Evolutionary conservation across 352 stramenopile genomes (phyloP).

Genomic region (Phytopythium helicoides): DNA sequence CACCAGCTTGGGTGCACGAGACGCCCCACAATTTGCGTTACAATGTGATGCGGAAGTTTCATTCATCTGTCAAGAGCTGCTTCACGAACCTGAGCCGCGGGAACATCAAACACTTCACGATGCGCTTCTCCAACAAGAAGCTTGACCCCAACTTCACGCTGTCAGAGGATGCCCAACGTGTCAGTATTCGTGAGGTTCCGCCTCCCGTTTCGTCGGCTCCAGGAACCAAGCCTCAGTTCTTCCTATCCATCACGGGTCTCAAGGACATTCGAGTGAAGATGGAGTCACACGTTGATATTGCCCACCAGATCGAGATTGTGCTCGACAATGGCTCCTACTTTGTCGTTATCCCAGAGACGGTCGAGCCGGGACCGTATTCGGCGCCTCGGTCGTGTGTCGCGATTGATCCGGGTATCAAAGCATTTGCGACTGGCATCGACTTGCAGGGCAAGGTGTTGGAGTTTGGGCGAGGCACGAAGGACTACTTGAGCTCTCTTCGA

Average conservation of each 20-base stretch:
- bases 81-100: slow-evolving; percentile 9
- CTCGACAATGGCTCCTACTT: neutral
- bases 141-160: neutral
- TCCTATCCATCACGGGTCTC: neutral
- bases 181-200: neutral
- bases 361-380: neutral
- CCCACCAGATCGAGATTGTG: neutral
- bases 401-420: neutral
- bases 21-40: neutral
- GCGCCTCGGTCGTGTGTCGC: neutral
- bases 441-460: neutral
- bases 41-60: neutral
- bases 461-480: neutral
- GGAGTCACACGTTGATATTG: neutral
- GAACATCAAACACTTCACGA: neutral
- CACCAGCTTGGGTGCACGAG: neutral
- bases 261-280: neutral
- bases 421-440: neutral
- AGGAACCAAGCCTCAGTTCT: too few relatives aligned
- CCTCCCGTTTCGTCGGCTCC: too few relatives aligned
- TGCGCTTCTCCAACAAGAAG: slow-evolving; percentile 1
- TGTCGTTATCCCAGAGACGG: neutral
- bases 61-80: neutral
- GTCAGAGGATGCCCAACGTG: neutral
- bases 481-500: neutral